Conservation (phyloP, 2,329 filamentous ascomycete species). For the Exserohilum turcica region DNA sequence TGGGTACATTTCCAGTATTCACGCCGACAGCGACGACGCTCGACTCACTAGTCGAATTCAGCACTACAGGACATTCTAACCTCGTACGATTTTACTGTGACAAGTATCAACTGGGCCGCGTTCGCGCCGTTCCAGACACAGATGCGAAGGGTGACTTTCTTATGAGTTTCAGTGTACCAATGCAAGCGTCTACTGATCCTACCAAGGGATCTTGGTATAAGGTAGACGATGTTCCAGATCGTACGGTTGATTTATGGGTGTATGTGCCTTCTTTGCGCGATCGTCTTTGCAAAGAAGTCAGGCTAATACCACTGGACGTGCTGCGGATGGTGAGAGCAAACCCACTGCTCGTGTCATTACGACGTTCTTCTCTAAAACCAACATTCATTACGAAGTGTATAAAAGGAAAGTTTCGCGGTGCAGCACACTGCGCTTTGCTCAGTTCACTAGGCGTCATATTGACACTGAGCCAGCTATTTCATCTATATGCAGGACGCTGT, state of each 20-base stretch:
- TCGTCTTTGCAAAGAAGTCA: background rate
- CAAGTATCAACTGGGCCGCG: constrained; percentile 3
- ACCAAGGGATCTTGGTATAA: background rate
- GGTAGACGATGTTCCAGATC: background rate
- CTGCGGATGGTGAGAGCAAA: background rate
- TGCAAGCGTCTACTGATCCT: background rate
- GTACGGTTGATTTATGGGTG: constrained; percentile 1
- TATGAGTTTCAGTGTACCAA: constrained; percentile 4
- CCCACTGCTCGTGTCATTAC: background rate
- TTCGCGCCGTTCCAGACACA: background rate
- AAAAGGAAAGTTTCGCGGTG: background rate
- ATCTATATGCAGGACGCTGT: background rate
- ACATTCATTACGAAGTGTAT: background rate
- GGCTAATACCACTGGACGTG: background rate
- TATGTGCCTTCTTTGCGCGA: constrained; percentile 8
- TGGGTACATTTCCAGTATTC: background rate
- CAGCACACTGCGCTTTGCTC: background rate
- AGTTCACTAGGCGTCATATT: background rate
- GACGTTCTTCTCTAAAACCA: background rate
- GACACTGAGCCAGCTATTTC: background rate
- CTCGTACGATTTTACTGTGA: background rate
- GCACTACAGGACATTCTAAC: background rate
- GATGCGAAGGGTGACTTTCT: background rate
- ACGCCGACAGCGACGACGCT: background rate
- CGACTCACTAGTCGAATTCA: background rate